These are phyloP conservation scores for Colletotrichum musae DNA, from an alignment of 2,329 filamentous ascomycete species.

Conservation along the genomic window DNA sequence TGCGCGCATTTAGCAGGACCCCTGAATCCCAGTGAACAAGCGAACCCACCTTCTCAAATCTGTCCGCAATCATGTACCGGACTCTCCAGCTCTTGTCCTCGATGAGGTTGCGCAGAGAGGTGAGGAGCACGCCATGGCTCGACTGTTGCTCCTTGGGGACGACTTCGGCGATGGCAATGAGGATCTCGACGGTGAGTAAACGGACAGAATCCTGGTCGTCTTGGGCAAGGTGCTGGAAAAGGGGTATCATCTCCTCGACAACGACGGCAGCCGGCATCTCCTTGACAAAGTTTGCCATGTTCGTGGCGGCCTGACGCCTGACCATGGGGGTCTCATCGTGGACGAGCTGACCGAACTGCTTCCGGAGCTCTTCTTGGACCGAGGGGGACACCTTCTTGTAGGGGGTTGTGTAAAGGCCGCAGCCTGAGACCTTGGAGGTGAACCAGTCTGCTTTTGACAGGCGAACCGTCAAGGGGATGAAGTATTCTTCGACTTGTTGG, in stretches of 20 bases:
- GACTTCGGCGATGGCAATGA: conserved; percentile 96
- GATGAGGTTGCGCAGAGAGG: conserved; percentile 91
- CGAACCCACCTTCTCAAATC: conserved; percentile 88
- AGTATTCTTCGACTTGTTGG: conserved; percentile 95
- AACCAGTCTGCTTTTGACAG: conserved; percentile 99
- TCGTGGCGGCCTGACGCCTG: conserved; percentile 94
- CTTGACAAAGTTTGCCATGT: conserved; percentile 97
- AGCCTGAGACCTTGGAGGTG: conserved; percentile 98
- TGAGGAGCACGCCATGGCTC: conserved; percentile 93
- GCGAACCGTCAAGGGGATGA: conserved; percentile 94
- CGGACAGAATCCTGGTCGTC: conserved; percentile 99
- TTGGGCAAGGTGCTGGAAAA: conserved; percentile 96
- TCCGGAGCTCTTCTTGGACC: conserved; percentile 91
- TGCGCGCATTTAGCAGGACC: conserved; percentile 31
- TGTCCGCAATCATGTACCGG: conserved; percentile 98
- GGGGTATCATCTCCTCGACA: conserved; percentile 98
- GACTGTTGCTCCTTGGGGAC: conserved; percentile 98
- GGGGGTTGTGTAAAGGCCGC: conserved; percentile 92
- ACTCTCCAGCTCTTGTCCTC: conserved; percentile 99
- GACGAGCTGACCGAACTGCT: conserved; percentile 93
- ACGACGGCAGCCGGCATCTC: conserved; percentile 93
- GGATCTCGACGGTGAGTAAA: conserved; percentile 93
- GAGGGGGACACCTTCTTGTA: conserved; percentile 91
- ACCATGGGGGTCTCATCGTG: conserved; percentile 99
- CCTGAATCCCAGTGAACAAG: conserved; percentile 33